Evolutionary conservation across 495 filamentous ascomycete species (phyloP).

Genomic region (Durotheca rogersii): DNA sequence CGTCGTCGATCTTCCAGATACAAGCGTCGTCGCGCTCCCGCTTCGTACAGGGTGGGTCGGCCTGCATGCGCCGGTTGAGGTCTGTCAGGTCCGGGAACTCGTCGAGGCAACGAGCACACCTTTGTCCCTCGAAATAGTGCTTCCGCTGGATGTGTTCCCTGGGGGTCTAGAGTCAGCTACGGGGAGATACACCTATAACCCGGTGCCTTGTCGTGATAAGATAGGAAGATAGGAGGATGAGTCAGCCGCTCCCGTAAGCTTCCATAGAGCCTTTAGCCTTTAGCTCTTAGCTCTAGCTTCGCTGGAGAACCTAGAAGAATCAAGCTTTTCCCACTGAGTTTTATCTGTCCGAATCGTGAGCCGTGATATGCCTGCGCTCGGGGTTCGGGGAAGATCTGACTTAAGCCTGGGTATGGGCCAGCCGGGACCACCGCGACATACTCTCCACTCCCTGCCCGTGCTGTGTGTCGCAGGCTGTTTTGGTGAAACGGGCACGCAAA

Average conservation of each 20-base stretch:
- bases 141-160: slow-evolving; percentile 31
- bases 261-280: too few relatives aligned
- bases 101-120: slow-evolving; percentile 17
- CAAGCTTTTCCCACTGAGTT: too few relatives aligned
- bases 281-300: too few relatives aligned
- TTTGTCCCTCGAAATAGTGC: slow-evolving; percentile 2
- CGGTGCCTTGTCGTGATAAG: too few relatives aligned
- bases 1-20: slow-evolving; percentile 16
- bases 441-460: slow-evolving; percentile 24
- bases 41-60: slow-evolving; percentile 13
- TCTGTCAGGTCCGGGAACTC: slow-evolving; percentile 10
- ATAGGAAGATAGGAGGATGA: too few relatives aligned
- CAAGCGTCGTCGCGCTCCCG: background rate
- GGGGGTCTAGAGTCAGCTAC: too few relatives aligned
- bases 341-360: too few relatives aligned
- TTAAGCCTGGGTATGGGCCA: slow-evolving; percentile 23
- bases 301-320: too few relatives aligned
- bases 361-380: too few relatives aligned
- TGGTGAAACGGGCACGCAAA: slow-evolving; percentile 31
- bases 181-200: too few relatives aligned
- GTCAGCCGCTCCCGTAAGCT: too few relatives aligned
- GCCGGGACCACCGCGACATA: slow-evolving; percentile 15
- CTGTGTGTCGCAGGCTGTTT: slow-evolving; percentile 18
- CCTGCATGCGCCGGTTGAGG: slow-evolving; percentile 12
- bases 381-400: too few relatives aligned